Percentiles rank a stretch among this genome's conserved stretches.
Conservation (phyloP, 129 eudicot species). For the Arctium lappa region DNA sequence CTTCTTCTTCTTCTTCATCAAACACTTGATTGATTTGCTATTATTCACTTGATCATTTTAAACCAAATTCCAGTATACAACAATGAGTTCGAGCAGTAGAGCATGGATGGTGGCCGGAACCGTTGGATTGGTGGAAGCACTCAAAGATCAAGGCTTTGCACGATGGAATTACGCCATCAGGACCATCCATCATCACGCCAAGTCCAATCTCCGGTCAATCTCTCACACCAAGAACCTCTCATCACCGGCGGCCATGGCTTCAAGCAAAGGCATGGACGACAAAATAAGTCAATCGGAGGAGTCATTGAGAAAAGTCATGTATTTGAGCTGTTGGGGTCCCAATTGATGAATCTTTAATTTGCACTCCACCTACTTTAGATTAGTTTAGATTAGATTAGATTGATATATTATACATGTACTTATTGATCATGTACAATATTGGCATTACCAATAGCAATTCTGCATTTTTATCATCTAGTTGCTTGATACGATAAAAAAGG, state of each 20-base stretch:
- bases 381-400: not conserved
- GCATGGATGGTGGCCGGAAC: conserved; percentile 48
- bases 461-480: not conserved
- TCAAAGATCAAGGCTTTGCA: conserved; percentile 61
- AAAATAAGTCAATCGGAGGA: conserved; percentile 27
- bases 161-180: conserved; percentile 62
- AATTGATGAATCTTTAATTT: conserved; percentile 3
- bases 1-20: not conserved
- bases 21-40: not conserved
- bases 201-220: conserved; percentile 37
- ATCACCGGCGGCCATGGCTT: conserved; percentile 24
- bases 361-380: not conserved
- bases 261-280: not conserved
- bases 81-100: conserved; percentile 34
- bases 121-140: conserved; percentile 50
- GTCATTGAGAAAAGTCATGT: conserved; percentile 42
- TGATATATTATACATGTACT: not conserved
- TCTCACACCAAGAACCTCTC: conserved; percentile 33
- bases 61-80: not conserved
- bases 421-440: not conserved
- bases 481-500: too few relatives aligned
- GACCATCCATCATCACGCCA: conserved; percentile 44
- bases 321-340: conserved; percentile 39
- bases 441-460: not conserved
- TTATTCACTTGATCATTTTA: not conserved